Evolutionary conservation across 2,329 filamentous ascomycete species (phyloP).

Genomic region (Ascosphaera apis): DNA sequence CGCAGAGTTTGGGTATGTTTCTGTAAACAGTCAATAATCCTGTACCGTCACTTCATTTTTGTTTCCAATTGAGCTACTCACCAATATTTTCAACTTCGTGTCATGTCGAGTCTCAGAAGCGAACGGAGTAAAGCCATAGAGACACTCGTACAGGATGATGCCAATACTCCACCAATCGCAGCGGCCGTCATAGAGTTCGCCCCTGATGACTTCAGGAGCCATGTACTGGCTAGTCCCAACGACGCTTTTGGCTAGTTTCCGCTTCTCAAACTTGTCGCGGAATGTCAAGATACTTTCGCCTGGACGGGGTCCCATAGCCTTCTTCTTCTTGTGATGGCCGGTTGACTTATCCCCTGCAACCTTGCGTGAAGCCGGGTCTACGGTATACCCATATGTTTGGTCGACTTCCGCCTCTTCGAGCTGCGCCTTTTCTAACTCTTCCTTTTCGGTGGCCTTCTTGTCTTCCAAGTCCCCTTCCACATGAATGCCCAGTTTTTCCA

Average conservation of each 20-base stretch:
- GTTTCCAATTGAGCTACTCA: slow-evolving; percentile 22
- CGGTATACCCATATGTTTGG: neutral
- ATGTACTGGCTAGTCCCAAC: slow-evolving; percentile 97
- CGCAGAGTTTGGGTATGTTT: slow-evolving; percentile 45
- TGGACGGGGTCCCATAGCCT: slow-evolving; percentile 11
- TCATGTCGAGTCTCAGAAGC: slow-evolving; percentile 56
- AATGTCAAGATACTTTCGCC: slow-evolving; percentile 38
- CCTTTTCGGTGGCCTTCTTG: slow-evolving; percentile 27
- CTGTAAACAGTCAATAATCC: slow-evolving; percentile 18
- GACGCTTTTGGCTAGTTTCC: slow-evolving; percentile 56
- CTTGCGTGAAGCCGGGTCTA: neutral
- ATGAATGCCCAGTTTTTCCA: slow-evolving; percentile 52
- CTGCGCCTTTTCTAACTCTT: too few relatives aligned
- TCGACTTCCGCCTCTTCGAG: slow-evolving; percentile 3
- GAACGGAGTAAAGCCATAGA: slow-evolving; percentile 84
- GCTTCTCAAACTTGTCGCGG: slow-evolving; percentile 45
- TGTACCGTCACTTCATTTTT: too few relatives aligned
- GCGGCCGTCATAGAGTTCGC: slow-evolving; percentile 65
- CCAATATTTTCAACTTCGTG: slow-evolving; percentile 69
- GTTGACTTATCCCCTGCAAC: neutral
- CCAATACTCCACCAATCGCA: slow-evolving; percentile 97
- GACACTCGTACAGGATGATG: slow-evolving; percentile 80
- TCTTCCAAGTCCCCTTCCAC: slow-evolving; percentile 56
- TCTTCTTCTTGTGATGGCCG: slow-evolving; percentile 5
- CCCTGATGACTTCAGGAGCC: slow-evolving; percentile 78